These are phyloP conservation scores for Hypericum androsaemum DNA, from an alignment of 345 rosid genomes.

Conservation along the genomic window DNA sequence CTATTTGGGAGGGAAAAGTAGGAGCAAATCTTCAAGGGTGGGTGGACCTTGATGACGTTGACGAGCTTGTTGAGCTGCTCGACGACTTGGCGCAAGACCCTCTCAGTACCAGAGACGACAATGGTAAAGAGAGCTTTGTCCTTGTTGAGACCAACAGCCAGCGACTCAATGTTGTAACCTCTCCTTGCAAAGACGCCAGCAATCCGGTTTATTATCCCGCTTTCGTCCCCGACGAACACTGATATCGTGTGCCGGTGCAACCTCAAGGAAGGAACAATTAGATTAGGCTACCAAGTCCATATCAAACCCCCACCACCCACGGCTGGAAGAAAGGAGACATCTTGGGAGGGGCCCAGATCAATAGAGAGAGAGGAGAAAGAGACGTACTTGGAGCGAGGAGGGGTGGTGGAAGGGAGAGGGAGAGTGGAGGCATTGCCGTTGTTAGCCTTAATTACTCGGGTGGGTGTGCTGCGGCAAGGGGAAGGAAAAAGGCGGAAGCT, in stretches of 20 bases:
- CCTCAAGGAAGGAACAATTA: background rate
- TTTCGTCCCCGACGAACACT: background rate
- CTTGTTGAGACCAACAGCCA: conserved; percentile 2
- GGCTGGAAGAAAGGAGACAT: too few species aligned
- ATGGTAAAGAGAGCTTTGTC: conserved; percentile 3
- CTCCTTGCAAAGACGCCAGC: background rate
- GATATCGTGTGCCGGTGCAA: conserved; percentile 1
- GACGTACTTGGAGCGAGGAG: too few species aligned
- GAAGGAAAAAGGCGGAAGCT: too few species aligned
- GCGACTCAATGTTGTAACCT: conserved; percentile 1
- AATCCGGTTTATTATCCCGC: conserved; percentile 1
- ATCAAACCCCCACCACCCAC: too few species aligned
- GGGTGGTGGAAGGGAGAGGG: too few species aligned
- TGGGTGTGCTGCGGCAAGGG: too few species aligned
- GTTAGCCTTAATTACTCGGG: too few species aligned
- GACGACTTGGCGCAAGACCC: conserved; percentile 2
- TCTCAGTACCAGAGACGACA: conserved; percentile 1
- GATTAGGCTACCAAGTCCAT: too few species aligned
- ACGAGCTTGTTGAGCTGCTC: conserved; percentile 2
- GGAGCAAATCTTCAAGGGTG: background rate
- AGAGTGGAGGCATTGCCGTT: too few species aligned
- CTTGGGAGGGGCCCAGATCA: too few species aligned
- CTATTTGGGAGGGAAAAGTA: too few species aligned
- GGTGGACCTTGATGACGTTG: background rate
- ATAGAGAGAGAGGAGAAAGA: too few species aligned